Percentiles rank a stretch among this genome's conserved stretches.
Conservation (phyloP, 2,329 filamentous ascomycete genomes). For the Clarireedia paspali region DNA sequence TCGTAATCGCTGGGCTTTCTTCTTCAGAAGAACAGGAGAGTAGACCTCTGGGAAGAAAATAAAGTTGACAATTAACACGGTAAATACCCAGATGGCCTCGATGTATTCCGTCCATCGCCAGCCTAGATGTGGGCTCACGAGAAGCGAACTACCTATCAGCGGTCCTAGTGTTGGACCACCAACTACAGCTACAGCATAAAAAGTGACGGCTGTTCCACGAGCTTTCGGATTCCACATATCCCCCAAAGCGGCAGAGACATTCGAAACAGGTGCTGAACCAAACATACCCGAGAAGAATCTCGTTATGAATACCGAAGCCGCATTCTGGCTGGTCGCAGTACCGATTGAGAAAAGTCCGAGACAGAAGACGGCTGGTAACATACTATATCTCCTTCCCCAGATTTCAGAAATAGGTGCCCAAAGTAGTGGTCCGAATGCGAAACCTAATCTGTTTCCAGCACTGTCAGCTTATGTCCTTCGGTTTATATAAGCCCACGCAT, state of each 20-base stretch:
- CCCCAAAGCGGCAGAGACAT: conserved; percentile 53
- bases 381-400: conserved; percentile 51
- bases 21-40: conserved; percentile 37
- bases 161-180: conserved; percentile 27
- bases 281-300: conserved; percentile 60
- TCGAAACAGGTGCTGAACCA: conserved; percentile 54
- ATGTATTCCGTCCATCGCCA: conserved; percentile 33
- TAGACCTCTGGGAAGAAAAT: conserved; percentile 40
- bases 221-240: conserved; percentile 49
- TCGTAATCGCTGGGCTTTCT: conserved; percentile 23
- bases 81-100: conserved; percentile 36
- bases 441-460: conserved; percentile 30
- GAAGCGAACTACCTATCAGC: conserved; percentile 27
- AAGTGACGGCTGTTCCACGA: conserved; percentile 49
- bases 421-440: conserved; percentile 42
- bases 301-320: conserved; percentile 52
- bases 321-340: conserved; percentile 48
- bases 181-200: conserved; percentile 46
- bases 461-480: neutral
- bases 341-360: conserved; percentile 57
- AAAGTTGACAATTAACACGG: conserved; percentile 33
- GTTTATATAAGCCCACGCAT: neutral
- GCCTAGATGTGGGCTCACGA: conserved; percentile 30
- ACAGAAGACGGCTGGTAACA: conserved; percentile 47
- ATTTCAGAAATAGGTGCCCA: conserved; percentile 61